Conservation (phyloP, 2,329 filamentous ascomycete genomes). For the Arthrinium puccinioides region DNA sequence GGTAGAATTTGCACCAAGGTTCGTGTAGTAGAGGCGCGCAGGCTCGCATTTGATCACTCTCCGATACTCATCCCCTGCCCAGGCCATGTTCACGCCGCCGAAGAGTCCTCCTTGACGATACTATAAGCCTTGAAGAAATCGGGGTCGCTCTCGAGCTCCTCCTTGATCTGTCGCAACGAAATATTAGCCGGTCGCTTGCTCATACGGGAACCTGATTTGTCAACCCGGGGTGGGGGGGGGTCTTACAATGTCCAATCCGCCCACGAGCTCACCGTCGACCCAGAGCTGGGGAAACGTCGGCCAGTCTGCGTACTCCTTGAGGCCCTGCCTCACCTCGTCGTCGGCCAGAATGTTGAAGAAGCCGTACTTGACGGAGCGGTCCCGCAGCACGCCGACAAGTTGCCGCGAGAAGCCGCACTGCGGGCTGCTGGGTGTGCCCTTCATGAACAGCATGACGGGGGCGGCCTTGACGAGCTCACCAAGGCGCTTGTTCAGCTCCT, state of each 20-base stretch:
- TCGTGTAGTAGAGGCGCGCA: too few relatives aligned
- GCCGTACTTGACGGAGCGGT: constrained; percentile 89
- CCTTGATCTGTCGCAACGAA: constrained; percentile 62
- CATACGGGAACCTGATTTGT: not conserved
- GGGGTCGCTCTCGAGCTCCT: constrained; percentile 77
- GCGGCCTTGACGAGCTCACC: constrained; percentile 86
- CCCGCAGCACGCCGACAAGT: constrained; percentile 76
- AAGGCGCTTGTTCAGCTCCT: constrained; percentile 77
- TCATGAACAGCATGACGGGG: constrained; percentile 98
- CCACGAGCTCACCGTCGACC: constrained; percentile 83
- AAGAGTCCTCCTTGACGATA: constrained; percentile 34
- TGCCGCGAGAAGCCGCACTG: constrained; percentile 93
- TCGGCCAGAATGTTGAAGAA: constrained; percentile 99
- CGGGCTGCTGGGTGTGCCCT: constrained; percentile 80
- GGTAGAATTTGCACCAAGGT: too few relatives aligned
- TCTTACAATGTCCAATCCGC: constrained; percentile 90
- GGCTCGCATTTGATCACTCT: too few relatives aligned
- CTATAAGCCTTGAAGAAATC: constrained; percentile 76
- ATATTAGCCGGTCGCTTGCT: not conserved
- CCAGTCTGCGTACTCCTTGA: constrained; percentile 98
- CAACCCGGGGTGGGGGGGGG: not conserved
- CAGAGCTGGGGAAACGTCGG: constrained; percentile 95
- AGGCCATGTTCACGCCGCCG: constrained; percentile 26
- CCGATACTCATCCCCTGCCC: too few relatives aligned
- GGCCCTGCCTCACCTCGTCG: constrained; percentile 89